Percentiles rank a stretch among this genome's conserved stretches.
phyloP scores from a whole-genome alignment of 2,329 filamentous ascomycete species.

The Byssothecium circinans region DNA sequence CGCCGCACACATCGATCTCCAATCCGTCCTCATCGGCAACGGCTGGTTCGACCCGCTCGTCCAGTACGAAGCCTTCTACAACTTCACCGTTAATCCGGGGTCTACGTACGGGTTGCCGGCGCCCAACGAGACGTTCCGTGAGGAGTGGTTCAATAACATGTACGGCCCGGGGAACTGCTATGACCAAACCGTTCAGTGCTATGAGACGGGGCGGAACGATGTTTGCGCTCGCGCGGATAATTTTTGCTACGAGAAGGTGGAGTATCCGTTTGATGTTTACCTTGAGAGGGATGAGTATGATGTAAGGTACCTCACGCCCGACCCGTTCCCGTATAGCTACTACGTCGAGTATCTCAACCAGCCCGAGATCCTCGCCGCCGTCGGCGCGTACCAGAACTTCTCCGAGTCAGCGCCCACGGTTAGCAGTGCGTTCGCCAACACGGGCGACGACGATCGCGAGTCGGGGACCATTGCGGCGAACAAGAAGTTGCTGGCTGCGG shows the following conservation, averaged over 20 bases:
- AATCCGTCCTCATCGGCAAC: conserved; percentile 59
- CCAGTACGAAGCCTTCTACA: conserved; percentile 61
- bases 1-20: conserved; percentile 52
- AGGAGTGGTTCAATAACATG: conserved; percentile 60
- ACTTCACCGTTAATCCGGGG: conserved; percentile 58
- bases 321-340: conserved; percentile 61
- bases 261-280: conserved; percentile 55
- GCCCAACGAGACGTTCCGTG: conserved; percentile 54
- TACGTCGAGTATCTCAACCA: conserved; percentile 62
- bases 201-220: conserved; percentile 52
- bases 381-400: conserved; percentile 64
- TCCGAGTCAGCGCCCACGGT: conserved; percentile 51
- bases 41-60: conserved; percentile 61
- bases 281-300: conserved; percentile 61
- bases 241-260: conserved; percentile 59
- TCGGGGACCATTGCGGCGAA: conserved; percentile 48
- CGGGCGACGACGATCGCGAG: conserved; percentile 54
- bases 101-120: conserved; percentile 60
- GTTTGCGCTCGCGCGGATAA: conserved; percentile 58
- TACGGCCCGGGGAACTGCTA: conserved; percentile 64
- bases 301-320: conserved; percentile 57
- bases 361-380: conserved; percentile 56
- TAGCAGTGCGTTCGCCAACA: conserved; percentile 48
- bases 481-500: conserved; percentile 42
- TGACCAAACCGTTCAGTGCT: conserved; percentile 60